Evolutionary conservation across 2,329 filamentous ascomycete species (phyloP).

Genomic region (Periconia macrospinosa): DNA sequence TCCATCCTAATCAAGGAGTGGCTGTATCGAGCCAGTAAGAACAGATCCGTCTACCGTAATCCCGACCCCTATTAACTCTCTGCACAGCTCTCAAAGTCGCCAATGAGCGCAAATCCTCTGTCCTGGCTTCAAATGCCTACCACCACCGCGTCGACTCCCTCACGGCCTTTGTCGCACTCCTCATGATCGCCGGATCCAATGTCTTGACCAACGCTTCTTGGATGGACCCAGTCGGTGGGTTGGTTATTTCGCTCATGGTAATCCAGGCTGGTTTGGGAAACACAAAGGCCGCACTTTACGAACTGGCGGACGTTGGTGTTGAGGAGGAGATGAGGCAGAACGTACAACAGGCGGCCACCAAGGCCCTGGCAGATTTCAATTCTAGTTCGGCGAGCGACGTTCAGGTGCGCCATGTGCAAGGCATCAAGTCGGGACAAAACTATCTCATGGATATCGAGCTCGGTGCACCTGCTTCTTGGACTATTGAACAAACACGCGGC

Average conservation of each 20-base stretch:
- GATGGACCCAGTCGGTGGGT: conserved; percentile 90
- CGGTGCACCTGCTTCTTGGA: conserved; percentile 75
- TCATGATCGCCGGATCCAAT: conserved; percentile 88
- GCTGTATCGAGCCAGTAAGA: conserved; percentile 78
- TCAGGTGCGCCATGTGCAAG: conserved; percentile 77
- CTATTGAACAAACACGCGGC: conserved; percentile 67
- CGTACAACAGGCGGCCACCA: conserved; percentile 64
- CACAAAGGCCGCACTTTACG: conserved; percentile 77
- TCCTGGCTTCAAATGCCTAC: conserved; percentile 92
- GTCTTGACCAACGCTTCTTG: conserved; percentile 82
- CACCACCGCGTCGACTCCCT: conserved; percentile 96
- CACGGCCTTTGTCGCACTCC: conserved; percentile 88
- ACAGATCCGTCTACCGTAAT: background rate
- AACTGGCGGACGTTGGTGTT: conserved; percentile 88
- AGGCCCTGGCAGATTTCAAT: conserved; percentile 44
- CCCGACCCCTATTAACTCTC: conserved; percentile 22
- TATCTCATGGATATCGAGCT: conserved; percentile 90
- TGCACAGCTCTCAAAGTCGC: conserved; percentile 87
- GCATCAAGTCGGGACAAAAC: conserved; percentile 95
- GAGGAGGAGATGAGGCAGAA: conserved; percentile 79
- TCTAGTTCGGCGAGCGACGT: conserved; percentile 54
- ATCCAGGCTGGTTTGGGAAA: conserved; percentile 88
- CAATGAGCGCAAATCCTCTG: conserved; percentile 88
- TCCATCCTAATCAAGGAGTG: conserved; percentile 95
- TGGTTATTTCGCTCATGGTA: conserved; percentile 91